Percentiles rank a stretch among this genome's conserved stretches.
phyloP scores from a whole-genome alignment of 2,329 filamentous ascomycete genomes.

The Emmonsiellopsis sp. region DNA sequence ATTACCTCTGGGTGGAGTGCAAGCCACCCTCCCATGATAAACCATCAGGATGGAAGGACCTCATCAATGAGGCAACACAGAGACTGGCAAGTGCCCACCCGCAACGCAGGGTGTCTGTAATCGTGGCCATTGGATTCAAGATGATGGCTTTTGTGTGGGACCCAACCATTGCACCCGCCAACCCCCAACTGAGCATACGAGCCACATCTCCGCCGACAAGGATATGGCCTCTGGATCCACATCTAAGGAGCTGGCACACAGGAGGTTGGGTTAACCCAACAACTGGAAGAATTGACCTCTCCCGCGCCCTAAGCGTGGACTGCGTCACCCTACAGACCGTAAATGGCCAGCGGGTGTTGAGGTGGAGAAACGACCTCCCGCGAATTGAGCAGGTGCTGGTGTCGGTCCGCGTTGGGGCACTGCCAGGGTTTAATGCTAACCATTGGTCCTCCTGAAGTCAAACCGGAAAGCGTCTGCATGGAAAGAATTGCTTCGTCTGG shows the following conservation, averaged over 20 bases:
- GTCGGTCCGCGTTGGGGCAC: no score
- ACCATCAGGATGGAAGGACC: conserved; percentile 1
- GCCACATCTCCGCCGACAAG: background rate
- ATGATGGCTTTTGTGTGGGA: conserved; percentile 1
- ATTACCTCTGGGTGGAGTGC: conserved; percentile 3
- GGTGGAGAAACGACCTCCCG: background rate
- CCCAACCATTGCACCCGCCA: background rate
- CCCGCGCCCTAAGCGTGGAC: background rate
- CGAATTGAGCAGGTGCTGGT: background rate
- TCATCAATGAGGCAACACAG: background rate
- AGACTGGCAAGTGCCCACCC: conserved; percentile 1
- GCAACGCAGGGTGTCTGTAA: background rate
- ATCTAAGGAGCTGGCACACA: background rate
- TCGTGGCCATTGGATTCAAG: conserved; percentile 1
- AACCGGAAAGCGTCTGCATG: background rate
- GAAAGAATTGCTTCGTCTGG: background rate
- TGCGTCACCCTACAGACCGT: background rate
- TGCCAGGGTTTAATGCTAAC: background rate
- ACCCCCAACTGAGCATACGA: background rate
- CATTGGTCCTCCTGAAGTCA: background rate
- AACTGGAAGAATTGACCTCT: background rate
- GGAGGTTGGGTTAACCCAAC: background rate
- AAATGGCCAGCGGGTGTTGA: background rate
- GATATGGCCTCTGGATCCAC: background rate
- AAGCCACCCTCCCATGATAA: background rate